phyloP scores from a whole-genome alignment of 2,329 filamentous ascomycete genomes.

The Ophiostoma perfectum region DNA sequence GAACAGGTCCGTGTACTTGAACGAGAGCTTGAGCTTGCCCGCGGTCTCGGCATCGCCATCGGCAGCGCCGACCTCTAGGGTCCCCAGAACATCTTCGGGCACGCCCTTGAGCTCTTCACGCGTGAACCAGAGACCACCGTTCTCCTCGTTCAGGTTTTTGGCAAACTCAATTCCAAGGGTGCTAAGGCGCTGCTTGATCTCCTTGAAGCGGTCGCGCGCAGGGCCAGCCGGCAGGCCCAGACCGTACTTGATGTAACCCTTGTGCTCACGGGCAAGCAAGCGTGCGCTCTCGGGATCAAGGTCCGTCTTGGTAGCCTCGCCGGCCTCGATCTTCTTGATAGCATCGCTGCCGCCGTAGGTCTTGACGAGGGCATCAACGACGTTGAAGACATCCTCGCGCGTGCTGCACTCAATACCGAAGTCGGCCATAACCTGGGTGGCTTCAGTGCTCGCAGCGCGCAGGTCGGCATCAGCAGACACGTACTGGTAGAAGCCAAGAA shows the following conservation, averaged over 20 bases:
- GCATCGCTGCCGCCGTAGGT: slow-evolving; percentile 40
- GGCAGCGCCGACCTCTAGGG: slow-evolving; percentile 70
- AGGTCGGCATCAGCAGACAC: slow-evolving; percentile 64
- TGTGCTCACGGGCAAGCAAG: slow-evolving; percentile 72
- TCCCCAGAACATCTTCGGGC: slow-evolving; percentile 61
- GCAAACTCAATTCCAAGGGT: slow-evolving; percentile 69
- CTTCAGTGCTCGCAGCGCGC: slow-evolving; percentile 69
- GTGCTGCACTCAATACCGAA: slow-evolving; percentile 73
- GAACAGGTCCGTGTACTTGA: slow-evolving; percentile 80
- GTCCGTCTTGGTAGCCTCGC: slow-evolving; percentile 5
- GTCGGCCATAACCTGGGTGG: slow-evolving; percentile 69
- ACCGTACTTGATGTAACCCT: slow-evolving; percentile 71
- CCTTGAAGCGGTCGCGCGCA: slow-evolving; percentile 74
- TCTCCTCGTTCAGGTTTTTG: slow-evolving; percentile 78
- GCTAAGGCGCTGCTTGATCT: slow-evolving; percentile 74
- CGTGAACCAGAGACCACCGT: slow-evolving; percentile 74
- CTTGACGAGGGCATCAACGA: slow-evolving; percentile 55
- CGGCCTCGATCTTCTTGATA: slow-evolving; percentile 42
- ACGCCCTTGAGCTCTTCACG: slow-evolving; percentile 68
- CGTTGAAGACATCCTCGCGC: slow-evolving; percentile 72
- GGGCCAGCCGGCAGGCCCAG: slow-evolving; percentile 63
- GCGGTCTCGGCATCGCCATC: slow-evolving; percentile 56
- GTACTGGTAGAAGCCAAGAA: slow-evolving; percentile 75
- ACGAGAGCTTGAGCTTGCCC: slow-evolving; percentile 65
- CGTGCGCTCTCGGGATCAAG: slow-evolving; percentile 65